phyloP scores from a whole-genome alignment of 1,139 yeast genomes.

The Lodderomyces parapsilosis region DNA sequence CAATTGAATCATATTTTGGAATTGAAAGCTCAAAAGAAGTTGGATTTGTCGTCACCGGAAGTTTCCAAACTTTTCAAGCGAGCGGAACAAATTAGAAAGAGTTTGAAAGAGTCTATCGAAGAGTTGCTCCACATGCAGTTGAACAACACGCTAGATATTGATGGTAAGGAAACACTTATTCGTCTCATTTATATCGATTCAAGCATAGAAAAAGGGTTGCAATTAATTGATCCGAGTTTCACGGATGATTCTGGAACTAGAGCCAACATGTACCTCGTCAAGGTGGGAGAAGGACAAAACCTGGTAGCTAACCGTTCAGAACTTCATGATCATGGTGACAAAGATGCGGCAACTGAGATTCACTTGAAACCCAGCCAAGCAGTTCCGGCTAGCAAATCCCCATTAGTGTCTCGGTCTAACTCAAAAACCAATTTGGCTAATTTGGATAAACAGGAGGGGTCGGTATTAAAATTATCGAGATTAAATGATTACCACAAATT shows the following conservation, averaged over 20 bases:
- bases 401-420: slow-evolving; percentile 33
- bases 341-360: neutral
- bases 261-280: slow-evolving; percentile 12
- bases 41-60: slow-evolving; percentile 28
- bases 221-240: slow-evolving; percentile 45
- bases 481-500: slow-evolving; percentile 26
- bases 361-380: slow-evolving; percentile 6
- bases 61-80: slow-evolving; percentile 43
- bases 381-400: slow-evolving; percentile 21
- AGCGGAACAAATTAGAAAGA: slow-evolving; percentile 42
- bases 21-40: slow-evolving; percentile 26
- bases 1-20: slow-evolving; percentile 35
- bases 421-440: slow-evolving; percentile 37
- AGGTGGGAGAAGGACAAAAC: slow-evolving; percentile 16
- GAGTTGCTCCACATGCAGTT: slow-evolving; percentile 58
- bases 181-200: slow-evolving; percentile 68
- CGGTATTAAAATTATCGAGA: slow-evolving; percentile 33
- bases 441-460: slow-evolving; percentile 43
- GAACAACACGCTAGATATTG: slow-evolving; percentile 52
- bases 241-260: slow-evolving; percentile 19
- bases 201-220: slow-evolving; percentile 64
- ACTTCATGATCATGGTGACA: slow-evolving; percentile 5
- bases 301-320: slow-evolving; percentile 4
- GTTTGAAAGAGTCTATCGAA: slow-evolving; percentile 52
- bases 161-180: slow-evolving; percentile 72